Evolutionary conservation across 148 eudicot genomes (phyloP).

Genomic region (Chenopodium suecicum): DNA sequence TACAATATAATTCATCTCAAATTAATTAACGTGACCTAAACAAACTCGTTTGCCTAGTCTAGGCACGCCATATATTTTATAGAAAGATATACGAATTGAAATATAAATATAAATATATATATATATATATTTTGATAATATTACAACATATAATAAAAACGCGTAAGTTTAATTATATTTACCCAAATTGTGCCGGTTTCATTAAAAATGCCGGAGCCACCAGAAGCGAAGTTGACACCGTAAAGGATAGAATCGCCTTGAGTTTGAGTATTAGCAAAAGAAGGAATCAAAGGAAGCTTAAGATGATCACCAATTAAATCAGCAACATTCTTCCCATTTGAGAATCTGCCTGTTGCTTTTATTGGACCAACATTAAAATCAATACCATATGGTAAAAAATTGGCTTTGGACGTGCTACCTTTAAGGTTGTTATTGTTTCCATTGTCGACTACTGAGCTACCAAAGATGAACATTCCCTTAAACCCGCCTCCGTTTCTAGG

Average conservation of each 20-base stretch:
- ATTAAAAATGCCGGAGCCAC: slow-evolving; percentile 39
- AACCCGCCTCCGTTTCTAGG: slow-evolving; percentile 7
- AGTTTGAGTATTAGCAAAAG: slow-evolving; percentile 28
- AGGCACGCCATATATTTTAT: too few species aligned
- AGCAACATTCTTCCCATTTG: slow-evolving; percentile 35
- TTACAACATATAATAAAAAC: too few species aligned
- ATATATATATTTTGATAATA: too few species aligned
- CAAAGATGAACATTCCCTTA: slow-evolving; percentile 38
- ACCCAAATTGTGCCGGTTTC: slow-evolving; percentile 21
- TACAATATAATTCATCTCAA: too few species aligned
- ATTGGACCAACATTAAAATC: slow-evolving; percentile 19
- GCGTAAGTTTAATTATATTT: background rate
- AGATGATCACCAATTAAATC: slow-evolving; percentile 28
- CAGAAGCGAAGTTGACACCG: slow-evolving; percentile 44
- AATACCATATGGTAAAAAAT: slow-evolving; percentile 39
- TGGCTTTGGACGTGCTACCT: slow-evolving; percentile 16
- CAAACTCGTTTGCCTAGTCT: too few species aligned
- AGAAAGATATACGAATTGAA: too few species aligned
- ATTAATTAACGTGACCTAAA: too few species aligned
- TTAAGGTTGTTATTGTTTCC: slow-evolving; percentile 36
- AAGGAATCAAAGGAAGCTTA: slow-evolving; percentile 28
- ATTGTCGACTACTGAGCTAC: slow-evolving; percentile 38
- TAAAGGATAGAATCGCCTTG: slow-evolving; percentile 7
- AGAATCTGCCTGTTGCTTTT: slow-evolving; percentile 26
- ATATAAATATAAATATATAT: too few species aligned